phyloP scores from a whole-genome alignment of 306 rosid genomes.

The Quercus parvula region DNA sequence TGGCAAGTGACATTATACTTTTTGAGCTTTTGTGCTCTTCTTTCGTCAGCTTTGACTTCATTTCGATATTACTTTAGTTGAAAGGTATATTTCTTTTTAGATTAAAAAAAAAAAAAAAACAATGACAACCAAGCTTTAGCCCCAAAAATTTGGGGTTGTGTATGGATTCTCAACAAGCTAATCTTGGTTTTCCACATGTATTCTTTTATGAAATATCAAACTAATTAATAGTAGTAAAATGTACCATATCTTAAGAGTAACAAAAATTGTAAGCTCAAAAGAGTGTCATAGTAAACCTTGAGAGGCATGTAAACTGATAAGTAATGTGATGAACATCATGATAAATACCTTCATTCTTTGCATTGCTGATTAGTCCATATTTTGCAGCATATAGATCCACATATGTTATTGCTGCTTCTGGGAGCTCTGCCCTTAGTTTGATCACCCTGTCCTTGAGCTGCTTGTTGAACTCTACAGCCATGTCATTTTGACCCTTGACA shows the following conservation, averaged over 20 bases:
- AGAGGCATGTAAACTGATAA: neutral
- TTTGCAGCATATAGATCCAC: slow-evolving; percentile 83
- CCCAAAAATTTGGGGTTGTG: no score
- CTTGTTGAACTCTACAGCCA: slow-evolving; percentile 70
- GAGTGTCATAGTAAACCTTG: neutral
- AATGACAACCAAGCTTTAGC: no score
- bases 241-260: neutral
- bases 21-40: no score
- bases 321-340: neutral
- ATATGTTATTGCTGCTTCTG: slow-evolving; percentile 76
- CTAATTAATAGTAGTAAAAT: neutral
- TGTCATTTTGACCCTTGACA: slow-evolving; percentile 60
- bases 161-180: no score
- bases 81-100: no score
- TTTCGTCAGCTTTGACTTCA: no score
- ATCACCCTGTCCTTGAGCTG: slow-evolving; percentile 58
- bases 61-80: no score
- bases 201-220: no score
- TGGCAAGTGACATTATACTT: no score
- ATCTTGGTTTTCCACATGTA: no score
- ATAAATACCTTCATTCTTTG: slow-evolving; percentile 60
- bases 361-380: slow-evolving; percentile 65
- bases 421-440: slow-evolving; percentile 73
- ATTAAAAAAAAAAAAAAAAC: no score
- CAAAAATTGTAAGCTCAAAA: neutral